phyloP scores from a whole-genome alignment of 441 rosid genomes.

The Hura crepitans region DNA sequence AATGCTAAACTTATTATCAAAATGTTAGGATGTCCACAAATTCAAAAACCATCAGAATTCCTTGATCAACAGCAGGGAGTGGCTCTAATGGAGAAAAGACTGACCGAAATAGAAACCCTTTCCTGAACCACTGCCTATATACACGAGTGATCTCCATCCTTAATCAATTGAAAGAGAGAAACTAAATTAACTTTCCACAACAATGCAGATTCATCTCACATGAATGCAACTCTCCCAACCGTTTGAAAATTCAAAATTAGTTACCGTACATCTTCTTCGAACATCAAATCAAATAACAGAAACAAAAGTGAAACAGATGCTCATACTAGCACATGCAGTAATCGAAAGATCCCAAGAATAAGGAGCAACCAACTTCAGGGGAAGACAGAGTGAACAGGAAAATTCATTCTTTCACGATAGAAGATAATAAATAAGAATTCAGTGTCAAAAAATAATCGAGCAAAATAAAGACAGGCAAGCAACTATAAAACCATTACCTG shows the following conservation, averaged over 20 bases:
- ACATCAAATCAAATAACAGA: background rate
- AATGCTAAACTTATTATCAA: background rate
- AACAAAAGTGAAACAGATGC: background rate
- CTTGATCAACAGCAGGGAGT: background rate
- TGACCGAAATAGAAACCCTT: background rate
- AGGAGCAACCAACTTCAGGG: background rate
- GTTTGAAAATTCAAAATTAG: background rate
- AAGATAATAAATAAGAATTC: background rate
- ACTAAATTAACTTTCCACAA: background rate
- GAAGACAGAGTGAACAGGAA: background rate
- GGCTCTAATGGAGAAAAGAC: background rate
- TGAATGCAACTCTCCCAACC: background rate
- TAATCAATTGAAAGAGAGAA: background rate
- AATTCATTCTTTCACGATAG: background rate
- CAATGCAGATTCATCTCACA: background rate
- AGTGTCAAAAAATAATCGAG: background rate
- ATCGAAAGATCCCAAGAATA: background rate
- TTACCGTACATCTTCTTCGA: background rate
- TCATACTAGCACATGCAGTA: too few relatives aligned
- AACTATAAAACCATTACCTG: too few relatives aligned
- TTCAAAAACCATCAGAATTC: too few relatives aligned
- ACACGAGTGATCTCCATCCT: background rate
- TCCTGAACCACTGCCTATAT: background rate
- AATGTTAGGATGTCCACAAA: background rate
- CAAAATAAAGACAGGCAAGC: constrained; percentile 10